A percentile compares a stretch with the other conserved stretches of the same genome.
These are phyloP conservation scores for Anethum foeniculum DNA, from an alignment of 140 eudicot species.

Conservation along the genomic window DNA sequence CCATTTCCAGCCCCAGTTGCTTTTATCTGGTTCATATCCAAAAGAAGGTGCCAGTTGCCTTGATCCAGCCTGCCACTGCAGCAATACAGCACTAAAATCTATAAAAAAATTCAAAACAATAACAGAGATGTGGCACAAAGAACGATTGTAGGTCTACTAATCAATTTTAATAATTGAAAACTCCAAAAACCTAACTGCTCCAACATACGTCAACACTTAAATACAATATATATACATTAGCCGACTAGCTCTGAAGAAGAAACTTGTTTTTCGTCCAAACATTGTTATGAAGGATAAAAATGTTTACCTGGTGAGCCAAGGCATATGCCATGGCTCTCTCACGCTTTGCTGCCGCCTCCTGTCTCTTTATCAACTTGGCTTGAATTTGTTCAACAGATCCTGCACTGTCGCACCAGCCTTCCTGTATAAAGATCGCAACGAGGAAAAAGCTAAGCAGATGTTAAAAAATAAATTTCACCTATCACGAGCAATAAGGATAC, in stretches of 20 bases:
- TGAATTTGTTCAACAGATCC: conserved; percentile 98
- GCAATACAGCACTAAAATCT: not conserved
- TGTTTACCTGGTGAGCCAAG: conserved; percentile 86
- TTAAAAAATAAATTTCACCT: not conserved
- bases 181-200: not conserved
- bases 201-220: not conserved
- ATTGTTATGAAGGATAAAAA: not conserved
- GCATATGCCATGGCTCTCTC: conserved; percentile 99
- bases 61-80: conserved; percentile 98
- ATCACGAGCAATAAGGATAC: not conserved
- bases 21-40: conserved; percentile 82
- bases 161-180: not conserved
- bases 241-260: not conserved
- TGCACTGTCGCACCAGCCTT: conserved; percentile 95
- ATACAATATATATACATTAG: not conserved
- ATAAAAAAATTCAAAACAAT: not conserved
- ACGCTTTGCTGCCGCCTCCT: conserved; percentile 98
- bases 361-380: conserved; percentile 82
- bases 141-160: not conserved
- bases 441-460: not conserved
- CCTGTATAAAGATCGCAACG: conserved; percentile 29
- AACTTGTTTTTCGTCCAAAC: not conserved
- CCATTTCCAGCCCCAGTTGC: conserved; percentile 99
- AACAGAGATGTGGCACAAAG: not conserved
- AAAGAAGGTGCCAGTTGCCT: conserved; percentile 51